A percentile compares a stretch with the other conserved stretches of the same genome.
phyloP scores from a whole-genome alignment of 768 basidiomycete species.

The Lactifluus rugatus region DNA sequence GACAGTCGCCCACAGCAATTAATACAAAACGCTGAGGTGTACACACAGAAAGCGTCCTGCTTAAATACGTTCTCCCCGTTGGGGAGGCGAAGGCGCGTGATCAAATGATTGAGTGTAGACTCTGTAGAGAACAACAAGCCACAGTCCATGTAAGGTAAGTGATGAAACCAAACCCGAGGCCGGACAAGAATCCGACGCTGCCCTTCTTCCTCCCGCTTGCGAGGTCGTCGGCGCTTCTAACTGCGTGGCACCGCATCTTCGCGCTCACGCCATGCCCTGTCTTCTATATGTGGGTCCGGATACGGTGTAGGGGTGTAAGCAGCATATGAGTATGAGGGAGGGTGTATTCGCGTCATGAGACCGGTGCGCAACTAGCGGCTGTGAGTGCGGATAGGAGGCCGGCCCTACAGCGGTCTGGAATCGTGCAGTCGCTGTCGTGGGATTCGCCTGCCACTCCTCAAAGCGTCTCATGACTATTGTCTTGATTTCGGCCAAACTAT shows the following conservation, averaged over 20 bases:
- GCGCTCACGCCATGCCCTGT: conserved; percentile 30
- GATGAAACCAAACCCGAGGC: too few species aligned
- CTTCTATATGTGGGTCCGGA: conserved; percentile 28
- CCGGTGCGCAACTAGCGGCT: background rate
- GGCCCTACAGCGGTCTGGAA: background rate
- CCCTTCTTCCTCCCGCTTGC: conserved; percentile 22
- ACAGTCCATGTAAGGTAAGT: too few species aligned
- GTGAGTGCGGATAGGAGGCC: background rate
- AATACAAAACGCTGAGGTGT: too few species aligned
- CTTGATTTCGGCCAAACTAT: conserved; percentile 55
- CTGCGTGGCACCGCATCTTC: conserved; percentile 25
- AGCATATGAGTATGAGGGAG: conserved; percentile 16
- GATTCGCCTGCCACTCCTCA: conserved; percentile 59
- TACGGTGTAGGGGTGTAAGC: conserved; percentile 17
- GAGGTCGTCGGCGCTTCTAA: conserved; percentile 16
- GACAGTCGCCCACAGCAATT: too few species aligned
- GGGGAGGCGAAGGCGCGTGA: too few species aligned
- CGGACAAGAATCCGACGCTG: conserved; percentile 31
- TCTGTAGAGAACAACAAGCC: too few species aligned
- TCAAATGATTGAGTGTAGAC: too few species aligned
- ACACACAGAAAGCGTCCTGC: too few species aligned
- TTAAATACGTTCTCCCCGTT: too few species aligned
- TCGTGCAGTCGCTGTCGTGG: too few species aligned
- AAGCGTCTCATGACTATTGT: conserved; percentile 52
- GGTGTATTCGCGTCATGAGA: conserved; percentile 7